Conservation (phyloP, 345 rosid genomes). For the Cardamine occulta region DNA sequence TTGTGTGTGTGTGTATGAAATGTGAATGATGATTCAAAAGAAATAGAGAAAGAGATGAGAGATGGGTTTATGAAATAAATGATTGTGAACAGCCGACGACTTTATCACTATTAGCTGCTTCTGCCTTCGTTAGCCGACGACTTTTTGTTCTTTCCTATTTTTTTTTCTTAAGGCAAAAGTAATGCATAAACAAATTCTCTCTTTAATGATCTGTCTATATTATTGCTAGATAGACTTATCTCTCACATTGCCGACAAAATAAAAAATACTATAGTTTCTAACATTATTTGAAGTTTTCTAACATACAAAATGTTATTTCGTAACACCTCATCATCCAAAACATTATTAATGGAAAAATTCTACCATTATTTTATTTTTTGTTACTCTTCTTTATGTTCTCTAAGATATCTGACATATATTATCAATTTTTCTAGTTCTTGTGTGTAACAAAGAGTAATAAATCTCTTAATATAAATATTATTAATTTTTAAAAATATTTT, state of each 20-base stretch:
- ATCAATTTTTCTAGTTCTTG: not conserved
- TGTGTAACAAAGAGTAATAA: not conserved
- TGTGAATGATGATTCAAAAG: constrained; percentile 16
- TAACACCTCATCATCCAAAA: constrained; percentile 7
- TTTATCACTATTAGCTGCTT: not conserved
- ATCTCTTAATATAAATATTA: not conserved
- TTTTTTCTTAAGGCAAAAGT: not conserved
- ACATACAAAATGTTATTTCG: not conserved
- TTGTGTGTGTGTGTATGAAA: constrained; percentile 5
- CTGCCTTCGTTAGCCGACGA: constrained; percentile 5
- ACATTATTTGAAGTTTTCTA: not conserved
- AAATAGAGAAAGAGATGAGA: not conserved
- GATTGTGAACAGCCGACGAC: constrained; percentile 13
- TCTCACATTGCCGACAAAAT: constrained; percentile 8
- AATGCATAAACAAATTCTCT: not conserved
- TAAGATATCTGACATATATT: not conserved
- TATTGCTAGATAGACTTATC: not conserved
- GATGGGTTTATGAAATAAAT: constrained; percentile 18
- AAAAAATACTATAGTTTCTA: not conserved
- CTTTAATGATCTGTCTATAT: constrained; percentile 7
- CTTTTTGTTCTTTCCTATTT: not conserved
- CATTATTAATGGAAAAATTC: not conserved
- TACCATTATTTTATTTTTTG: no score
- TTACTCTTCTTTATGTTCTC: not conserved
- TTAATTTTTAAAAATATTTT: not conserved